Percentiles rank a stretch among this genome's conserved stretches.
These are phyloP conservation scores for Daedalea quercina DNA, from an alignment of 768 basidiomycete species.

Conservation along the genomic window DNA sequence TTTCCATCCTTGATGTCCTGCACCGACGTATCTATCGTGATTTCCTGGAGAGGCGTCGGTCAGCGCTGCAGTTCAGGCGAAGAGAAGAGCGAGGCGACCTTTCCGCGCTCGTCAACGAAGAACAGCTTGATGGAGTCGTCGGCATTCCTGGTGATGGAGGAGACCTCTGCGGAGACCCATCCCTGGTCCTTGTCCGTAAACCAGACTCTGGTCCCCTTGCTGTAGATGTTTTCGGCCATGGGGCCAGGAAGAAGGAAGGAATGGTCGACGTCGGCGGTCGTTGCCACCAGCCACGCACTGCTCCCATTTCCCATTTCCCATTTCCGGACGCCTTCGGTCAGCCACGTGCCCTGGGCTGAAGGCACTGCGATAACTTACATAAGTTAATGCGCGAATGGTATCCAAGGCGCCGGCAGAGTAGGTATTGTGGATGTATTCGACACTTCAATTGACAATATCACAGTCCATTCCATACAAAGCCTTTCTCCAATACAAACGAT, in stretches of 20 bases:
- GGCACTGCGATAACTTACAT: too few species aligned
- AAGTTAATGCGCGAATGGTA: too few species aligned
- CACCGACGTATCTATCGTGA: constrained; percentile 67
- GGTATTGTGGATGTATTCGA: too few species aligned
- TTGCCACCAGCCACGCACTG: too few species aligned
- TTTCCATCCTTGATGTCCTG: constrained; percentile 77
- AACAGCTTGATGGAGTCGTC: constrained; percentile 77
- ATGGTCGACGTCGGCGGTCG: too few species aligned
- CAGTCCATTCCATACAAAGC: constrained; percentile 33
- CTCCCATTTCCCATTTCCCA: too few species aligned
- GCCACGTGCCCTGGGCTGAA: too few species aligned
- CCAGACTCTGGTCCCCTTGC: constrained; percentile 87
- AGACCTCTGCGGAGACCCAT: constrained; percentile 89
- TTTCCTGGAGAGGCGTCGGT: constrained; percentile 47
- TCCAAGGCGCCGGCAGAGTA: too few species aligned
- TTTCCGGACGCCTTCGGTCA: too few species aligned
- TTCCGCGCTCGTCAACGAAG: constrained; percentile 89
- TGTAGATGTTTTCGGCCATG: constrained; percentile 91
- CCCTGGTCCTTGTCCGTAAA: constrained; percentile 92
- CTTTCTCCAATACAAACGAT: constrained; percentile 23
- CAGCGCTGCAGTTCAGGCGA: neutral
- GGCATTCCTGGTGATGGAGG: constrained; percentile 50
- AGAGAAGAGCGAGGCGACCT: constrained; percentile 41
- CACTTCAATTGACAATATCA: constrained; percentile 9
- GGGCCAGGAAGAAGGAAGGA: constrained; percentile 2